Evolutionary conservation across 2,329 filamentous ascomycete species (phyloP), one percentile per base, ranked within the genome.

Genomic region (Neonectria sp.): DNA sequence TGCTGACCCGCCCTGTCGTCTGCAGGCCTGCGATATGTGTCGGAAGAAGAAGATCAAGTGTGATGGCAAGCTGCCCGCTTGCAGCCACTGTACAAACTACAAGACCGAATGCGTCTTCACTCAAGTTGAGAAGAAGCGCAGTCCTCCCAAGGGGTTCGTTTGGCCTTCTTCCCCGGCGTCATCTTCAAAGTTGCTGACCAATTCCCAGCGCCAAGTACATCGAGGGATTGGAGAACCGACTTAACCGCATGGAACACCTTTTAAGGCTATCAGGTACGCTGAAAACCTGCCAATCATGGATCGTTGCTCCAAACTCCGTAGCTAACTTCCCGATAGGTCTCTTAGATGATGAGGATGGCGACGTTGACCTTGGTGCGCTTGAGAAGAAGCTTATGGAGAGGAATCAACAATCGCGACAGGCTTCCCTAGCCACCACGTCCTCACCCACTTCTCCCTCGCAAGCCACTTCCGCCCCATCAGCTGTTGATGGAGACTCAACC

Each of bases 31-130:
- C 83, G 95, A 97, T 76, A 97, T 97, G 95, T 98, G 95, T 80
- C 89, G 95, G 75, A 97, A 97, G 84, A 95, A 94, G 83, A 97
- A 95, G 87, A 96, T 98, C 83, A 98, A 98, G 84, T 98, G 95
- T 82, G 96, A 98, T 79, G 95, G 96, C 73, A 97, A 97, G 83
- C 90, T 97, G 82, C 95, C 96, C 43, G 91, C 95, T 68, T 99
- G 96, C 82, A 95, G 94, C 8, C 96, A 98, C 82, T 99, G 95
- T 81, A 92, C 93, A 80, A 98, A 98, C 81, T 98, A 98, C 86
- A 98, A 98, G 86, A 98, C 95, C 6, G 95, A 97, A 76, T 99
- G 95, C 81, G 90, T 97, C 74, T 98, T 98, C 79, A 98, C 96
- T 1, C 95, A 97, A 79, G 95, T 98, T 43, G 96, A 99, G 85